These are phyloP conservation scores for Huntiella omanensis DNA, from an alignment of 2,329 filamentous ascomycete species.

Conservation along the genomic window DNA sequence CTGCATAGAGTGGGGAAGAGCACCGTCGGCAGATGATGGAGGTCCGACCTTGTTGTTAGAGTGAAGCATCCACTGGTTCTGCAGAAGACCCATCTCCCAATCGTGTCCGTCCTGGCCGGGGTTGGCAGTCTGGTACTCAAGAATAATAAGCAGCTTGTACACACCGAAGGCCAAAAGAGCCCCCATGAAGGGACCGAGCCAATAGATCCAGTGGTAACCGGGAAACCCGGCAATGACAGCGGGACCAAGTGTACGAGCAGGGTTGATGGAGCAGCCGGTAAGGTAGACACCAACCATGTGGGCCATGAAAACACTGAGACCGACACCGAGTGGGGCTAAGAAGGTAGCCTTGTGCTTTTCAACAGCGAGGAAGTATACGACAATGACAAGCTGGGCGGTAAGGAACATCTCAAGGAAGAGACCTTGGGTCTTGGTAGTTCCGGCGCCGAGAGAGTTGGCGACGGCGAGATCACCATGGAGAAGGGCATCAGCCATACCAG, in stretches of 20 bases:
- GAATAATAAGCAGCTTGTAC: slow-evolving; percentile 30
- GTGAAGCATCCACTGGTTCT: slow-evolving; percentile 9
- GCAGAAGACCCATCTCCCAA: slow-evolving; percentile 13
- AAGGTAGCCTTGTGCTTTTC: slow-evolving; percentile 59
- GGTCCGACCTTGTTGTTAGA: slow-evolving; percentile 8
- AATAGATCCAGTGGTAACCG: slow-evolving; percentile 35
- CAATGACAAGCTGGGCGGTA: slow-evolving; percentile 42
- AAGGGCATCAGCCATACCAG: slow-evolving; percentile 35
- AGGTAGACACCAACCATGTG: slow-evolving; percentile 27
- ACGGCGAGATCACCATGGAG: slow-evolving; percentile 39
- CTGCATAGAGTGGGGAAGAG: slow-evolving; percentile 5
- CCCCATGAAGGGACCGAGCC: slow-evolving; percentile 33
- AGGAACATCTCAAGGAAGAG: slow-evolving; percentile 50
- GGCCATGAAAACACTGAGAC: slow-evolving; percentile 47
- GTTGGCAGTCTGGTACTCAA: slow-evolving; percentile 33
- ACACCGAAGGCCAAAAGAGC: slow-evolving; percentile 28
- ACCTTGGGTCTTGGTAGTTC: slow-evolving; percentile 34
- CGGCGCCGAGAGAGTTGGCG: slow-evolving; percentile 33
- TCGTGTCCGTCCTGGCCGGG: slow-evolving; percentile 27
- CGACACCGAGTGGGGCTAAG: slow-evolving; percentile 53
- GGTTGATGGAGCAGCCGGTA: slow-evolving; percentile 31
- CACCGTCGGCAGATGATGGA: slow-evolving; percentile 8
- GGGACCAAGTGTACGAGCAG: slow-evolving; percentile 31
- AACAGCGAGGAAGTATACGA: slow-evolving; percentile 50
- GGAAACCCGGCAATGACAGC: slow-evolving; percentile 25